These are phyloP conservation scores for Phtheirospermum japonicum DNA, from an alignment of 257 asterid species.

Conservation along the genomic window DNA sequence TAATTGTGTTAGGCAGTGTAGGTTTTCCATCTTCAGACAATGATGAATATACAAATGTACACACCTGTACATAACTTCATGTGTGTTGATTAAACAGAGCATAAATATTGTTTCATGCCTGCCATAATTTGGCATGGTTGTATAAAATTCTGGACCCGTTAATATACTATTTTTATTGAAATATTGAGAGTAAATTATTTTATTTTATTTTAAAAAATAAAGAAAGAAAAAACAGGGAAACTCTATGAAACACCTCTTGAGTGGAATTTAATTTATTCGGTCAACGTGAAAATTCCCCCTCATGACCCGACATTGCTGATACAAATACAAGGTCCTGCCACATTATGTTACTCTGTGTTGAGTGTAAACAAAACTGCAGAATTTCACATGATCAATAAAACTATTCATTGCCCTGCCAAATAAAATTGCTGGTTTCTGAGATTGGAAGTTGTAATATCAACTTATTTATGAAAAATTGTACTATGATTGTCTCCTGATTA, in stretches of 20 bases:
- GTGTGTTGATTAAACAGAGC: not conserved
- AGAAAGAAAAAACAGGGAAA: not conserved
- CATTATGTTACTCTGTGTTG: not conserved
- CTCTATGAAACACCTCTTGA: conserved; percentile 3
- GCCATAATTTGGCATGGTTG: not conserved
- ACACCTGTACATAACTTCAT: not conserved
- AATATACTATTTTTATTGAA: not conserved
- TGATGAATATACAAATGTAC: not conserved
- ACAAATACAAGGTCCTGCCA: not conserved
- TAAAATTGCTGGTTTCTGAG: not conserved
- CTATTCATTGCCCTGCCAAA: not conserved
- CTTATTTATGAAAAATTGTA: not conserved
- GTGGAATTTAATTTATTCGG: conserved; percentile 12
- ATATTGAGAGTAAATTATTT: not conserved
- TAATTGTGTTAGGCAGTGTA: not conserved
- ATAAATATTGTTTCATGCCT: not conserved
- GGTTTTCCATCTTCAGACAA: conserved; percentile 14
- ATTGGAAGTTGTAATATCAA: not conserved
- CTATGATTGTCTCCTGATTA: not conserved
- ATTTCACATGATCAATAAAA: not conserved
- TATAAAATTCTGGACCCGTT: not conserved
- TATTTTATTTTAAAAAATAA: too few relatives aligned
- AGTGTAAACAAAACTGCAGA: not conserved
- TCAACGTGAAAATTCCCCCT: not conserved
- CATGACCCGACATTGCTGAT: conserved; percentile 5